Conservation (phyloP, 805 yeast species). For the Nakazawaea siamensis region DNA sequence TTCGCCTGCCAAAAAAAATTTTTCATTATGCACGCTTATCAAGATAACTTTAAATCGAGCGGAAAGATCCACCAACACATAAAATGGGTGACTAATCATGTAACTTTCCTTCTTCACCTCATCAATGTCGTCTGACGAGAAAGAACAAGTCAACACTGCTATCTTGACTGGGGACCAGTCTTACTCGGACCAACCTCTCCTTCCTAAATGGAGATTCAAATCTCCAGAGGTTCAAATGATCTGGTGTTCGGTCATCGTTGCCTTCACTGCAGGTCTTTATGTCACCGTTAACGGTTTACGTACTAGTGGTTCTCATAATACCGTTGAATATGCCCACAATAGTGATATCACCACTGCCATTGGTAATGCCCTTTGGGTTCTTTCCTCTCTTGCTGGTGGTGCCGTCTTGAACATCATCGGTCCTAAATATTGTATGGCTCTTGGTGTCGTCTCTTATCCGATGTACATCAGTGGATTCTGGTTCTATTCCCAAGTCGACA, state of each 20-base stretch:
- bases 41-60: no score
- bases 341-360: constrained; percentile 6
- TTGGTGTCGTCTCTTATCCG: constrained; percentile 14
- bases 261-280: constrained; percentile 9
- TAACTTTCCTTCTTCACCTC: no score
- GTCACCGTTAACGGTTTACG: constrained; percentile 10
- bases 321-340: background rate
- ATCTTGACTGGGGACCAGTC: no score
- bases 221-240: constrained; percentile 10
- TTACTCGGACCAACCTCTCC: no score
- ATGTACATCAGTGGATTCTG: constrained; percentile 15
- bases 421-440: constrained; percentile 8
- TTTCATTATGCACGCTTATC: no score
- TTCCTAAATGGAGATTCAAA: constrained; percentile 10
- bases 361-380: constrained; percentile 10
- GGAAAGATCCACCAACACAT: no score
- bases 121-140: no score
- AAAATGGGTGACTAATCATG: no score
- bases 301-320: constrained; percentile 3
- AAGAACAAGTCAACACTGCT: no score
- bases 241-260: constrained; percentile 7
- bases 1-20: no score
- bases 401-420: constrained; percentile 6
- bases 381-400: constrained; percentile 8
- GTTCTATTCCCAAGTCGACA: constrained; percentile 12